Percentiles rank a stretch among this genome's conserved stretches.
phyloP scores from a whole-genome alignment of 2,329 filamentous ascomycete species.

The Aspergillus persii region DNA sequence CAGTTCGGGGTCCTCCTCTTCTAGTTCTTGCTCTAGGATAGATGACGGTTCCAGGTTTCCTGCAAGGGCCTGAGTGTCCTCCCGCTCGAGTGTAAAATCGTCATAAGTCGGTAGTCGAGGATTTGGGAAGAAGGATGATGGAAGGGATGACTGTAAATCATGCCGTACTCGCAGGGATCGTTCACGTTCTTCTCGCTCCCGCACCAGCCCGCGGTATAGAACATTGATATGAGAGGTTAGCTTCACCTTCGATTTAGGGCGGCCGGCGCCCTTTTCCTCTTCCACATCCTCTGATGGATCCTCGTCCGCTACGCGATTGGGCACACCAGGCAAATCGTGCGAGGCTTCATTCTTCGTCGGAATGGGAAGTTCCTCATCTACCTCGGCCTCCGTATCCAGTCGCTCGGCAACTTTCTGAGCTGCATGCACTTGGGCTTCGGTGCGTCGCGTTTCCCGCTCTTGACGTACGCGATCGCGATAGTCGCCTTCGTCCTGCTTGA shows the following conservation, averaged over 20 bases:
- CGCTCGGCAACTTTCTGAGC: conserved; percentile 82
- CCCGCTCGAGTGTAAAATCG: conserved; percentile 67
- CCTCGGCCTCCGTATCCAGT: conserved; percentile 60
- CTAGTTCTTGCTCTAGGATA: conserved; percentile 54
- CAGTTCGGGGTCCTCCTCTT: conserved; percentile 75
- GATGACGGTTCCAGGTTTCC: conserved; percentile 41
- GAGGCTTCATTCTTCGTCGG: neutral
- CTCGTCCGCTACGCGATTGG: neutral
- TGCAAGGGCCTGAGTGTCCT: conserved; percentile 68
- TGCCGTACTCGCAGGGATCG: conserved; percentile 32
- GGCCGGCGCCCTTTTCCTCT: conserved; percentile 3
- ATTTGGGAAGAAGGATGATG: conserved; percentile 35
- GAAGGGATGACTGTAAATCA: conserved; percentile 31
- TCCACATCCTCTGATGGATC: conserved; percentile 13
- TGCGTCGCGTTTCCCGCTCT: conserved; percentile 66
- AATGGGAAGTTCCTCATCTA: neutral
- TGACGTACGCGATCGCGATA: conserved; percentile 70
- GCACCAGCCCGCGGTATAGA: conserved; percentile 74
- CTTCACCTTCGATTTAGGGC: conserved; percentile 30
- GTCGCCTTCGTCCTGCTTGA: conserved; percentile 64
- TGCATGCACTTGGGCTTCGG: conserved; percentile 68
- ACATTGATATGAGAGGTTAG: conserved; percentile 69
- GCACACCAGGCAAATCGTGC: too few species aligned
- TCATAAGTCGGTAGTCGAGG: conserved; percentile 61
- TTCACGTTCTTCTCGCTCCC: conserved; percentile 63